Evolutionary conservation across 805 yeast genomes (phyloP), one percentile per base, ranked within the genome.

Genomic region (Priceomyces medius): DNA sequence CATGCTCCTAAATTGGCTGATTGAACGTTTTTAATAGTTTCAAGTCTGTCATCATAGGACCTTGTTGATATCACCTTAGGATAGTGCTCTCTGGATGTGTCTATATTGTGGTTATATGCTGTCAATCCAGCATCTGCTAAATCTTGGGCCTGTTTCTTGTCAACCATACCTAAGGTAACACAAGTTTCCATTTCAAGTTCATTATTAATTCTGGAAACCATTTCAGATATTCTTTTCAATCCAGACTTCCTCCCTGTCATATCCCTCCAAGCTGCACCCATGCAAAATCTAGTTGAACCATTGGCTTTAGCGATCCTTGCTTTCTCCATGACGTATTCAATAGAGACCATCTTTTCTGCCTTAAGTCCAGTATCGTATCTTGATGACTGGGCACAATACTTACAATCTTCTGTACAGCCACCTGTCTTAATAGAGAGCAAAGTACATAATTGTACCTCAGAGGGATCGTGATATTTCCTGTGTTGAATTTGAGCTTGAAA

Each of bases 211-310:
- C 66, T 74, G 20, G 66, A 57, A 24, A 85, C 81, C 90, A 85
- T 85, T 38, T 77, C 76, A 19, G 77, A 66, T 42, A 85, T 83
- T 46, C 68, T 76, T 44, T 73, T 76, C 46, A 85, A 56, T 1
- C 84, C 88, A 13, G 80, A 74, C 58, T 83, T 85, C 37, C 93
- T 68, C 13, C 93, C 91, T 37, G 68, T 67, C 93, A 85, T 85
- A 46, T 84, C 91, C 58, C 93, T 74, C 93, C 91, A 86, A 2
- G 93, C 93, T 8, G 91, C 88, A 35, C 93, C 93, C 81, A 85
- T 77, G 56, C 93, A 85, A 56, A 85, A 85, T 48, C 93, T 69
- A 0, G 93, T 85, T 1, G 85, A 75, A 0, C 91, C 91, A 48
- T 84, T 83, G 4, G 51, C 65, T 51, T 82, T 81, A 9, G 93